These are phyloP conservation scores for Porogramme epimiltina DNA, from an alignment of 1,284 basidiomycete genomes.

Conservation along the genomic window DNA sequence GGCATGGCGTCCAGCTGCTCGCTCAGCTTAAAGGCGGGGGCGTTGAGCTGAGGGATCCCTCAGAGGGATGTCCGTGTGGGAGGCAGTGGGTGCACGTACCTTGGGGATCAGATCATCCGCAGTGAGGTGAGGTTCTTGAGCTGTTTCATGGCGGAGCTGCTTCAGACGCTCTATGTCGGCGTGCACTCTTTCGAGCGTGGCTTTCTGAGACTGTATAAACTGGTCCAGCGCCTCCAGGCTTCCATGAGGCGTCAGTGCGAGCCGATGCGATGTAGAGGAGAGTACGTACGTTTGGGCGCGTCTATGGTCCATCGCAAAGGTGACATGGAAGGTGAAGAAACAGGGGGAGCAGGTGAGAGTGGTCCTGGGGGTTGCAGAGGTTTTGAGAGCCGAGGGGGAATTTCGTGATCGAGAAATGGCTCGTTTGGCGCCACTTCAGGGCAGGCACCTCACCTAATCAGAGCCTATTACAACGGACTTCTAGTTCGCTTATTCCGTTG, in stretches of 20 bases:
- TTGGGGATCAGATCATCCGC: conserved; percentile 33
- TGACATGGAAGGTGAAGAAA: conserved; percentile 28
- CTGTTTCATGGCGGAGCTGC: conserved; percentile 40
- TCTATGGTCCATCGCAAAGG: conserved; percentile 49
- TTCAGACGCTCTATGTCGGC: conserved; percentile 60
- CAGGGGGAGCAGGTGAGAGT: neutral
- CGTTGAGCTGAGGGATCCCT: conserved; percentile 13
- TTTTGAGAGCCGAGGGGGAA: neutral
- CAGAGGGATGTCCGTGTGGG: neutral
- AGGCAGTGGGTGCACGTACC: conserved; percentile 28
- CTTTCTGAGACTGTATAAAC: conserved; percentile 62
- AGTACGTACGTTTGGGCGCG: conserved; percentile 58
- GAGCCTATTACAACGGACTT: no score
- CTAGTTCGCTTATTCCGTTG: no score
- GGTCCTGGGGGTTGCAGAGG: no score
- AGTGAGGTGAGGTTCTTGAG: conserved; percentile 34
- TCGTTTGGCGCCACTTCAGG: neutral
- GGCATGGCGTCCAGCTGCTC: conserved; percentile 42
- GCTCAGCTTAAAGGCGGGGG: conserved; percentile 41
- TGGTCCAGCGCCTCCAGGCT: conserved; percentile 68
- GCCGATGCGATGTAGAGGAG: neutral
- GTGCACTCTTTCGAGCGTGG: conserved; percentile 56
- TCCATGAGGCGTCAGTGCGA: neutral
- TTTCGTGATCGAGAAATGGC: neutral
- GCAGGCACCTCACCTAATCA: neutral